These are phyloP conservation scores for Cytidiella melzeri DNA, from an alignment of 768 basidiomycete genomes.

Conservation along the genomic window DNA sequence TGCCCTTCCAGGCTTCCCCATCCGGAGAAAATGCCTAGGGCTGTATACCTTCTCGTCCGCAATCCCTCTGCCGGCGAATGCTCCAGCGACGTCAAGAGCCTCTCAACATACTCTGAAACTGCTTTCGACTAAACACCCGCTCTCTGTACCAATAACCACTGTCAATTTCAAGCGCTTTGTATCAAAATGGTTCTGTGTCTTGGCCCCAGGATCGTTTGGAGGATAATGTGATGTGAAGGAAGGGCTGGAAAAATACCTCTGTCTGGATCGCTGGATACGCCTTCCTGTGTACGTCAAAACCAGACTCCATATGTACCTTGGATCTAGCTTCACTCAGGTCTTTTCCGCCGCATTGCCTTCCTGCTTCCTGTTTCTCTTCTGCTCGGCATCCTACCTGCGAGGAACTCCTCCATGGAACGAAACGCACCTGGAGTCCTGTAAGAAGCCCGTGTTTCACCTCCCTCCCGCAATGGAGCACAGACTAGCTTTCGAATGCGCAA, in stretches of 20 bases:
- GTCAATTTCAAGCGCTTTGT: constrained; percentile 81
- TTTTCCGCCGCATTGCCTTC: constrained; percentile 66
- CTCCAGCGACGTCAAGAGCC: constrained; percentile 12
- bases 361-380: constrained; percentile 60
- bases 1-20: constrained; percentile 20
- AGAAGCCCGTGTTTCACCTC: constrained; percentile 19
- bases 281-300: constrained; percentile 75
- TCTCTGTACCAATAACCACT: constrained; percentile 73
- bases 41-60: constrained; percentile 27
- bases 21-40: constrained; percentile 14
- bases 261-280: constrained; percentile 74
- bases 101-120: constrained; percentile 28
- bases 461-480: constrained; percentile 47
- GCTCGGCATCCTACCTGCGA: constrained; percentile 59
- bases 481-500: constrained; percentile 86
- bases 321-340: constrained; percentile 42
- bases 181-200: constrained; percentile 66
- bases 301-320: not conserved
- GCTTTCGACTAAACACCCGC: constrained; percentile 55
- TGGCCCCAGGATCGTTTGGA: constrained; percentile 88
- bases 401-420: constrained; percentile 43
- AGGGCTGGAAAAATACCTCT: constrained; percentile 63
- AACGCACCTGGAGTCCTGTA: not conserved
- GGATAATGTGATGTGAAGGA: constrained; percentile 79
- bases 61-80: constrained; percentile 22